Base-by-base conservation (phyloP, 1,284 basidiomycete genomes). In the Cryptococcus amylolentus region DNA sequence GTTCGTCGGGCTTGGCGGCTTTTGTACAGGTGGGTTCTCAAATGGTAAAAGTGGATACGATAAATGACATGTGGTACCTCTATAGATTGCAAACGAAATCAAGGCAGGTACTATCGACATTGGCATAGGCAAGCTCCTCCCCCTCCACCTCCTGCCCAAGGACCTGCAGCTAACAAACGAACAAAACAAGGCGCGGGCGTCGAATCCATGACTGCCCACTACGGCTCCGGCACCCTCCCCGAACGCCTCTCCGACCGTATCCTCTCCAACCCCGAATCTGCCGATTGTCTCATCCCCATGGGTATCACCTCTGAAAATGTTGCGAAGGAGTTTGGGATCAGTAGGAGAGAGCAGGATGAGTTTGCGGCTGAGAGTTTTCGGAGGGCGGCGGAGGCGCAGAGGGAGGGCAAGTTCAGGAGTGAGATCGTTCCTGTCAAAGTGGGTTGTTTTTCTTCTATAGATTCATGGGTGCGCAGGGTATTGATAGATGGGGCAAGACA, bases 271-370 rank as follows among this genome's bases (percentile, higher is more conserved):
- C 81, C 87, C 67, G 87, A 91, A 70, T 85, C 95, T 2, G 84
- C 86, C 60, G 93, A 98, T 81, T 96, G 94, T 78, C 82, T 94
- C 18, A 82, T 95, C 62, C 95, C 95, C 54, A 97, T 96, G 93
- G 93, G 94, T 62, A 87, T 92, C 79, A 94, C 93, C 49, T 95
- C 91, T 27, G 95, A 98, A 81, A 97, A 97, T 49, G 93, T 98
- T 62, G 88, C 88, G 9, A 79, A 79, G 51, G 85, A 94, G 55
- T 95, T 88, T 78, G 81, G 85, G 64, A 82, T 96, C 65, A 82
- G 87, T 27, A 83, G 93, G 47, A 84, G 88, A 55, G 84, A 87
- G 61, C 91, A 93, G 83, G 92, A 96, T 73, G 82, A 82, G 44
- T 88, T 86, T 68, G 88, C 92, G 2, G 89, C 90, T 44, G 79